Base-by-base conservation (phyloP, 225 moss, liverwort and hornwort genomes). In the Climacium dendroides region DNA sequence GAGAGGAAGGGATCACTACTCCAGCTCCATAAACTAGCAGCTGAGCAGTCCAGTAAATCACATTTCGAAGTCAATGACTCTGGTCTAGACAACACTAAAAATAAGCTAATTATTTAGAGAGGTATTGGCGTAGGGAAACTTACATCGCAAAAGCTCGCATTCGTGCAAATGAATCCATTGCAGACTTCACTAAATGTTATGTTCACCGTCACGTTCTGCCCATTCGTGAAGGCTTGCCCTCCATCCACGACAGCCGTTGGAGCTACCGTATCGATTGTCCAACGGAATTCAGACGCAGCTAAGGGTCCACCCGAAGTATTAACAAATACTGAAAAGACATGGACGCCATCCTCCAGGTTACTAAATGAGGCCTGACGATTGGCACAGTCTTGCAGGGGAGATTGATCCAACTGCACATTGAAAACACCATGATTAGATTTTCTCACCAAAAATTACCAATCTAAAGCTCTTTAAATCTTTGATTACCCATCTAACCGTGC, bases 181-280 rank as follows among this genome's bases (percentile, higher is more conserved):
- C 91, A 92, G 34, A 76, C 35, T 88, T 92, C 85, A 78, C 91
- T 92, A 28, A 92, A 92, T 37, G 86, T 86, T n/a, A 92, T 77
- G 87, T 76, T 88, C 60, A 92, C 89, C 19, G 89, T 89, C 37
- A 92, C 89, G 58, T 92, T 91, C 71, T 82, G 87, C 39, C 18
- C 77, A 86, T 89, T 91, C 58, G 92, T 91, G 74, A 89, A 91
- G 74, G 88, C 71, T 90, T 80, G 85, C 15, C 71, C 91, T 81
- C 74, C 89, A 55, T 87, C 89, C 80, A 92, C 86, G 9, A 85
- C 67, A 79, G 91, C 92, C 47, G 86, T 89, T 83, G 92, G 92
- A 70, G 89, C 85, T 52, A 89, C 85, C 47, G 92, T 91, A 66
- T 92, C 93, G 37, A 93, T 83, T 35, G 81, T 88, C 91, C 93